Evolutionary conservation across 1,139 yeast species (phyloP), one percentile per base, ranked within the genome.

Genomic region (Wickerhamomyces sp.): DNA sequence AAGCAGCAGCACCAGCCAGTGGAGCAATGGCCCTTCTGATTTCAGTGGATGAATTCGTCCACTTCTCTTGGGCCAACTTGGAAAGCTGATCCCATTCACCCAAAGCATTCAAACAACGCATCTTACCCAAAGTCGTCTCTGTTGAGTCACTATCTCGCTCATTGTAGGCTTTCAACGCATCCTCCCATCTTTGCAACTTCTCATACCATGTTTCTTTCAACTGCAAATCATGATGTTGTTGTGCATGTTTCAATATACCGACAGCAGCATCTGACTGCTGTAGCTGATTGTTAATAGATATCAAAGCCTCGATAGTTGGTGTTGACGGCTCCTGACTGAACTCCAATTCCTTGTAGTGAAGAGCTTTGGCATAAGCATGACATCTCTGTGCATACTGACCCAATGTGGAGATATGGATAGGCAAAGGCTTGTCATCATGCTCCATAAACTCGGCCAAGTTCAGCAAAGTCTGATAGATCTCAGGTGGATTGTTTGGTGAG

Each of bases 231-330:
- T 89, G 96, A 46, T 88, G 94, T 43, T 85, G 78, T 55, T 93
- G 97, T 2, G 98, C 97, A 58, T 89, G 95, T 51, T 88, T 89
- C 51, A 93, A 68, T 37, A 91, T 89, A 44, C 99, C 99, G 40
- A 91, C 87, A 0, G 98, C 98, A 0, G 99, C 96, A 62, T 93
- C 99, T 0, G 95, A 80, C 55, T 93, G 98, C 49, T 91, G 97
- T 19, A 93, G 64, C 51, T 89, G 96, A 52, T 91, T 93, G 56
- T 93, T 93, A 49, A 93, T 89, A 46, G 88, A 80, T 37, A 93
- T 91, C 49, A 93, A 68, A 0, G 96, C 77, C 52, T 93, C 99
- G 44, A 93, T 88, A 0, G 96, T 88, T 8, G 93, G 84, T 0
- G 96, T 83, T 1, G 91, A 75, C 1, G 96, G 95, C 49, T 89